A percentile compares a stretch with the other conserved stretches of the same genome.
Evolutionary conservation across 2,329 filamentous ascomycete genomes (phyloP).

Genomic region (Teratosphaeria gauchensis): DNA sequence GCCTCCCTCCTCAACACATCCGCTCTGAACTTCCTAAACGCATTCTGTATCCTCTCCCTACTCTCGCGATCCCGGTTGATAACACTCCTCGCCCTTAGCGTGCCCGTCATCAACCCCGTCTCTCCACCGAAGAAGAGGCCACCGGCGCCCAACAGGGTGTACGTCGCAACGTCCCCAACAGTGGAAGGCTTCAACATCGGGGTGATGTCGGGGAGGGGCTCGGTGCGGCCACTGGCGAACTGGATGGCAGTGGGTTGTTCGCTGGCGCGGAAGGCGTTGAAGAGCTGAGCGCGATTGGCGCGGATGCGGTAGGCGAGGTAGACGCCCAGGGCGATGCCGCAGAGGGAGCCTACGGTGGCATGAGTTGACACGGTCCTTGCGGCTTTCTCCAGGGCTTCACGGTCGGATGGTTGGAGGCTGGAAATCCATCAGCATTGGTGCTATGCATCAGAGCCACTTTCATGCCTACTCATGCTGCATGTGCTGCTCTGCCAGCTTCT

Average conservation of each 20-base stretch:
- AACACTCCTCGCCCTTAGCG: conserved; percentile 42
- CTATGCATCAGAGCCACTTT: neutral
- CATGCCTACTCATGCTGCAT: conserved; percentile 43
- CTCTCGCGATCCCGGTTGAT: conserved; percentile 47
- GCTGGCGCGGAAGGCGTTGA: conserved; percentile 49
- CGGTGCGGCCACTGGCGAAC: conserved; percentile 52
- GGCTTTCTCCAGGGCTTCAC: conserved; percentile 47
- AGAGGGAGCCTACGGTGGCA: conserved; percentile 48
- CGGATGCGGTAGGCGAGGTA: conserved; percentile 50
- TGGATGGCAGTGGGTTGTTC: conserved; percentile 54
- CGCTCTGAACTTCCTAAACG: conserved; percentile 52
- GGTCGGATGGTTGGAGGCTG: conserved; percentile 47
- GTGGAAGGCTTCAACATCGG: conserved; percentile 47
- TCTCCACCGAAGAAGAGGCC: conserved; percentile 58
- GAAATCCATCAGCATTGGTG: neutral
- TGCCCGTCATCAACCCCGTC: conserved; percentile 49
- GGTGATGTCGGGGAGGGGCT: conserved; percentile 53
- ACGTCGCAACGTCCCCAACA: conserved; percentile 52
- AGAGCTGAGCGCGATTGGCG: conserved; percentile 47
- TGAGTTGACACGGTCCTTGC: conserved; percentile 46
- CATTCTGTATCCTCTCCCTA: conserved; percentile 49
- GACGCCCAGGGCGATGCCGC: conserved; percentile 51
- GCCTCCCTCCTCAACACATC: conserved; percentile 55
- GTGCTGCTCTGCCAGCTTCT: conserved; percentile 48
- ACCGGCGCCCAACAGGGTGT: conserved; percentile 52